Base-by-base conservation (phyloP, 805 yeast species). In the Monosporozyma siamensis region DNA sequence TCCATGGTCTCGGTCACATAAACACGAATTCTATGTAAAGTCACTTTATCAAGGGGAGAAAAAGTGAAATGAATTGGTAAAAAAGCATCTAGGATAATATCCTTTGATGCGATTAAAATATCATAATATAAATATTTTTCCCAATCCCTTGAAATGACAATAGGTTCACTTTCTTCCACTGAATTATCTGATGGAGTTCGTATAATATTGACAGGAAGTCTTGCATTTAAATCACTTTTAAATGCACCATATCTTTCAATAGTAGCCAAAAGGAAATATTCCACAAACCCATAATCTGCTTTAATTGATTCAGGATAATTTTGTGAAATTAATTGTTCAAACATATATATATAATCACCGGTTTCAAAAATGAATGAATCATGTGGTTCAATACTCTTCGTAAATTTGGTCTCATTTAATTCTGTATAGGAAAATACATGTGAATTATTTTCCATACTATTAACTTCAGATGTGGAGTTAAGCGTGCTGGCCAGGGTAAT, bases 331-430 rank as follows among this genome's bases (percentile, higher is more conserved):
- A 94, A 81, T 45, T 88, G 85, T 61, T 92, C 98, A 61, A 92
- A 90, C 45, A 86, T 82, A 67, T 90, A 92, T 37, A 87, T 72
- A 56, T 92, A 92, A 54, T 89, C 97, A 17, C 97, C 98, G 0
- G 95, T 87, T 18, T 72, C 68, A 51, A 90, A 89, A 4, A 66
- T 61, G 38, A 71, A 72, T 51, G 64, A 49, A n/a, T 55, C 54
- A 40, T 53, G 39, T 8, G 39, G 20, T 6, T 24, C 31, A 6
- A 31, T 24, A 21, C 32, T 29, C 9, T 30, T 34, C 6, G 18
- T 21, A 14, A 29, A 38, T 27, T 40, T 22, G 15, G 15, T 18
- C 9, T 37, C 31, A 23, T 25, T 18, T 15, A 29, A n/a, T n/a
- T n/a, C n/a, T n/a, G n/a, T n/a, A n/a, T n/a, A n/a, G n/a, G n/a